Conservation (phyloP, 495 filamentous ascomycete genomes). For the Delitschia confertaspora region DNA sequence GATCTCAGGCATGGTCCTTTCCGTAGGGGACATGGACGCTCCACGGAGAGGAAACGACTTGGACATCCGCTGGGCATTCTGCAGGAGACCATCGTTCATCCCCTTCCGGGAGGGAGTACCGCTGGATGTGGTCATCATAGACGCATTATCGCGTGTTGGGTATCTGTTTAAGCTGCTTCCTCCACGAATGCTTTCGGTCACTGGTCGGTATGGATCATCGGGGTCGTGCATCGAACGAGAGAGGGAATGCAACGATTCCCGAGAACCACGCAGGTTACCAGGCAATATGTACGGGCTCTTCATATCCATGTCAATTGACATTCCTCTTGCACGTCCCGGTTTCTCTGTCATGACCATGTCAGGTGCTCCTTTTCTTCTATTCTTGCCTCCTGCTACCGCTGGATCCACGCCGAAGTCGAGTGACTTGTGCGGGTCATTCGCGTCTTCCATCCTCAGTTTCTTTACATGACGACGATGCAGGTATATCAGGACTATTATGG, state of each 20-base stretch:
- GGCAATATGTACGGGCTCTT: constrained; percentile 86
- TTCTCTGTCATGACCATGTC: constrained; percentile 43
- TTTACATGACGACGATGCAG: constrained; percentile 69
- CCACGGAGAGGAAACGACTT: constrained; percentile 48
- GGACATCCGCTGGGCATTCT: constrained; percentile 57
- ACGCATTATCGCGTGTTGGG: constrained; percentile 51
- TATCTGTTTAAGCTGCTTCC: constrained; percentile 25
- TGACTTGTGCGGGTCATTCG: constrained; percentile 79
- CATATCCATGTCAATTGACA: constrained; percentile 78
- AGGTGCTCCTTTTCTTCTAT: constrained; percentile 39
- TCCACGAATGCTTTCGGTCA: constrained; percentile 34
- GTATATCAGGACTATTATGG: constrained; percentile 58
- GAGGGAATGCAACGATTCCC: constrained; percentile 76
- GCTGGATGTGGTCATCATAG: constrained; percentile 52
- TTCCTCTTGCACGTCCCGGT: constrained; percentile 49
- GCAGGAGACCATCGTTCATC: constrained; percentile 52
- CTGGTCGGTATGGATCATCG: constrained; percentile 79
- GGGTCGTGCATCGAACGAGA: constrained; percentile 58
- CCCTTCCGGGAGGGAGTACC: constrained; percentile 46
- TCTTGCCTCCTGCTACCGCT: constrained; percentile 40
- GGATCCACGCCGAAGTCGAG: constrained; percentile 76
- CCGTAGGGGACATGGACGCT: constrained; percentile 16
- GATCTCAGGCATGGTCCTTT: constrained; percentile 5
- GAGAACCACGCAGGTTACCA: constrained; percentile 64
- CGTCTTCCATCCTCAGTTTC: constrained; percentile 69